A percentile compares a stretch with the other conserved stretches of the same genome.
These are phyloP conservation scores for Apiospora saccharicola DNA, from an alignment of 2,329 filamentous ascomycete species.

Conservation along the genomic window DNA sequence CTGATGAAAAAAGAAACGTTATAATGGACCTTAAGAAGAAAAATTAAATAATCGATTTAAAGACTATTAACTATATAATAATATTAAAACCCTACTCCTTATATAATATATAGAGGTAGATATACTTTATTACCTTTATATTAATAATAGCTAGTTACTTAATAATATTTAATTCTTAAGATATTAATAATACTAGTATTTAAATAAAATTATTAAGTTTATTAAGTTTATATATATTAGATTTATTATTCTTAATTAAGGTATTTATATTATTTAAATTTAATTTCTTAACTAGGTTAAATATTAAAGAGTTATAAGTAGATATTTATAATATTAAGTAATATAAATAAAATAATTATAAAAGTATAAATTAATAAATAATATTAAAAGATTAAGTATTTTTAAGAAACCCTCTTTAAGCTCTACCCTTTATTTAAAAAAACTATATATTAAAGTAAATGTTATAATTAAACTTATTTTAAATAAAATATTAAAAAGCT, in stretches of 20 bases:
- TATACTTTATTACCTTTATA: neutral
- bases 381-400: neutral
- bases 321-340: neutral
- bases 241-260: neutral
- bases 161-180: neutral
- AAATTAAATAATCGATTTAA: neutral
- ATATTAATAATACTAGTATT: too few species aligned
- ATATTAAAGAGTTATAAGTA: neutral
- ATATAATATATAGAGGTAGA: neutral
- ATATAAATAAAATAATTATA: neutral
- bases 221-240: too few species aligned
- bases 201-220: too few species aligned
- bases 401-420: neutral
- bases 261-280: neutral
- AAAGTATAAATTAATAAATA: neutral
- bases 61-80: neutral
- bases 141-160: neutral
- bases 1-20: neutral
- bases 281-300: neutral
- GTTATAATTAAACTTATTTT: too few species aligned
- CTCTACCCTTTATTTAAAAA: too few species aligned
- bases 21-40: neutral
- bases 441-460: too few species aligned
- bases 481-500: too few species aligned
- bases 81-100: neutral